Evolutionary conservation across 2,329 filamentous ascomycete genomes (phyloP).

Genomic region (Bipolaris oryzae): DNA sequence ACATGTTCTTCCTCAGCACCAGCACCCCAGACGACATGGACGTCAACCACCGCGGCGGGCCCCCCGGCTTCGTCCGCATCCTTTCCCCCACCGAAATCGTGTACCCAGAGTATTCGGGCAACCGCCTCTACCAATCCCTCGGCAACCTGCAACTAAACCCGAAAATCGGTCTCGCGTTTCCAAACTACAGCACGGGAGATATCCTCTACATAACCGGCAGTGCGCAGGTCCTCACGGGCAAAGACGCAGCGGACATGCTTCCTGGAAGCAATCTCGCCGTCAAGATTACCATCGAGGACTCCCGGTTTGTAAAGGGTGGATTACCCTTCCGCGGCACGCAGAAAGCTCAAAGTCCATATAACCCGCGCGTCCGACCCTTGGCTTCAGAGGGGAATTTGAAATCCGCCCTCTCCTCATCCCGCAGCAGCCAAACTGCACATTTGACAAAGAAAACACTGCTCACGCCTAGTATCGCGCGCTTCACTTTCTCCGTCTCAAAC

Average conservation of each 20-base stretch:
- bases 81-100: constrained; percentile 66
- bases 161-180: constrained; percentile 71
- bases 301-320: constrained; percentile 67
- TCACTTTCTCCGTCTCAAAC: constrained; percentile 60
- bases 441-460: constrained; percentile 65
- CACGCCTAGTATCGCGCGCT: constrained; percentile 70
- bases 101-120: constrained; percentile 86
- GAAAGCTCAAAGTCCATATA: constrained; percentile 74
- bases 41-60: constrained; percentile 79
- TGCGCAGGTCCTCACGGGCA: constrained; percentile 69
- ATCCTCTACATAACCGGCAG: constrained; percentile 76
- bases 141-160: constrained; percentile 76
- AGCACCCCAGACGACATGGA: constrained; percentile 73
- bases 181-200: constrained; percentile 74
- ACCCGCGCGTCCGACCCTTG: constrained; percentile 72
- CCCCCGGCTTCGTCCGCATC: constrained; percentile 74
- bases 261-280: constrained; percentile 75
- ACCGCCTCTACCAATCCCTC: constrained; percentile 81
- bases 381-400: constrained; percentile 59
- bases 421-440: constrained; percentile 54
- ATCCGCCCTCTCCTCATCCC: constrained; percentile 11
- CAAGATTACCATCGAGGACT: constrained; percentile 66
- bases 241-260: constrained; percentile 66
- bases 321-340: constrained; percentile 70
- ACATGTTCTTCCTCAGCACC: constrained; percentile 80